A percentile compares a stretch with the other conserved stretches of the same genome.
phyloP scores from a whole-genome alignment of 495 filamentous ascomycete species.

The Daldinia grandis region DNA sequence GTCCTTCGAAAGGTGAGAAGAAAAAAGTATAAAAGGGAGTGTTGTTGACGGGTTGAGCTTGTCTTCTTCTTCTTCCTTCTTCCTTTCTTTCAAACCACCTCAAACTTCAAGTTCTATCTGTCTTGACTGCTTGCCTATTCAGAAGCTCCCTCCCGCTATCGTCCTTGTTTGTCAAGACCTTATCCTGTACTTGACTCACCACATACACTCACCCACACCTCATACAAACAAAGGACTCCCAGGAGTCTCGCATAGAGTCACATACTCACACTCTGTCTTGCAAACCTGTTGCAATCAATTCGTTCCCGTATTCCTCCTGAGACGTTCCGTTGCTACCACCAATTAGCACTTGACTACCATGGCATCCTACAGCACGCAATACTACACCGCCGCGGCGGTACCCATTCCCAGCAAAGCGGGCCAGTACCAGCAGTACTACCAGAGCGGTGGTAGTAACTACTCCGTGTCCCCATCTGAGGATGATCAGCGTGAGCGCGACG shows the following conservation, averaged over 20 bases:
- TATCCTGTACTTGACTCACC: conserved; percentile 21
- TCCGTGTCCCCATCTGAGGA: conserved; percentile 81
- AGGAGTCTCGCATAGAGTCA: conserved; percentile 31
- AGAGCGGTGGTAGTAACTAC: conserved; percentile 62
- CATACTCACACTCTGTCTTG: conserved; percentile 30
- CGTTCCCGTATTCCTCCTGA: neutral
- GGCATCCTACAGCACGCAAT: conserved; percentile 63
- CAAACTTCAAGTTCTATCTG: conserved; percentile 25
- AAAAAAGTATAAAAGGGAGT: conserved; percentile 43
- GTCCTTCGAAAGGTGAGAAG: conserved; percentile 16
- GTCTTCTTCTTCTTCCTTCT: conserved; percentile 38
- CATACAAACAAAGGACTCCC: conserved; percentile 31
- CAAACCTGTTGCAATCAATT: conserved; percentile 17
- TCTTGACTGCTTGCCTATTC: conserved; percentile 13
- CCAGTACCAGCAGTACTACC: conserved; percentile 61
- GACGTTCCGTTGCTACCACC: conserved; percentile 13
- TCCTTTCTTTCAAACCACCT: conserved; percentile 33
- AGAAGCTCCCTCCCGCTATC: conserved; percentile 25
- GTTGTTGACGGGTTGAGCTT: conserved; percentile 39
- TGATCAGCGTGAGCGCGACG: conserved; percentile 65
- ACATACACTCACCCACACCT: conserved; percentile 26
- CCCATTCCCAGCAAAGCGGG: conserved; percentile 48
- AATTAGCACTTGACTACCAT: conserved; percentile 49
- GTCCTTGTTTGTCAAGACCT: conserved; percentile 38
- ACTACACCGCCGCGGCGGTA: conserved; percentile 52